These are phyloP conservation scores for Botrytis sinoallii DNA, from an alignment of 2,329 filamentous ascomycete genomes.

Conservation along the genomic window DNA sequence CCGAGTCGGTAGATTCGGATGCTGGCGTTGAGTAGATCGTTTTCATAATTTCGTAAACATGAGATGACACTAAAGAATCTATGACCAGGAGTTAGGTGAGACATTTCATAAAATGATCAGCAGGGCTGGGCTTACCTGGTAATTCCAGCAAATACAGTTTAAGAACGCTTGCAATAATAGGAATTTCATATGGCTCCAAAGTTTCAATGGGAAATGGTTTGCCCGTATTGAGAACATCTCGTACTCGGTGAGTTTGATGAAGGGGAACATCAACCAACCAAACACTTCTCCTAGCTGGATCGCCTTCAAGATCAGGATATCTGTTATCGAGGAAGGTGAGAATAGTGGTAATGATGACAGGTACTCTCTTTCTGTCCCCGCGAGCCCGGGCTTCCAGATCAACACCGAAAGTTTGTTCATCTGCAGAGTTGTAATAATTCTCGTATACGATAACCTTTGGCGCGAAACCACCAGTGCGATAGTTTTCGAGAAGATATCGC, in stretches of 20 bases:
- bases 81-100: slow-evolving; percentile 26
- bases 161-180: slow-evolving; percentile 85
- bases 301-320: slow-evolving; percentile 95
- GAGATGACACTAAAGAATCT: slow-evolving; percentile 98
- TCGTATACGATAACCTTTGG: slow-evolving; percentile 92
- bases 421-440: slow-evolving; percentile 98
- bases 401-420: slow-evolving; percentile 96
- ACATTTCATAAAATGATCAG: not conserved
- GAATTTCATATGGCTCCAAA: slow-evolving; percentile 86
- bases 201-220: slow-evolving; percentile 73
- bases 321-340: slow-evolving; percentile 94
- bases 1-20: slow-evolving; percentile 70
- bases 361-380: slow-evolving; percentile 93
- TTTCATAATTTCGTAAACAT: slow-evolving; percentile 98
- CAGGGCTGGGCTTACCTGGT: slow-evolving; percentile 61
- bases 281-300: slow-evolving; percentile 85
- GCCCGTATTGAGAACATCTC: slow-evolving; percentile 81
- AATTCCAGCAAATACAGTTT: slow-evolving; percentile 95
- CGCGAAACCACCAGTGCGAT: slow-evolving; percentile 88
- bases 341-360: slow-evolving; percentile 85
- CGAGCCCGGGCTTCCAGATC: slow-evolving; percentile 93
- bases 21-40: slow-evolving; percentile 88
- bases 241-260: slow-evolving; percentile 77
- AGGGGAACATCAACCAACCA: slow-evolving; percentile 94
- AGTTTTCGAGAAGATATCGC: slow-evolving; percentile 92